These are phyloP conservation scores for Paecilomyces formosus DNA, from an alignment of 2,329 filamentous ascomycete species.

Conservation along the genomic window DNA sequence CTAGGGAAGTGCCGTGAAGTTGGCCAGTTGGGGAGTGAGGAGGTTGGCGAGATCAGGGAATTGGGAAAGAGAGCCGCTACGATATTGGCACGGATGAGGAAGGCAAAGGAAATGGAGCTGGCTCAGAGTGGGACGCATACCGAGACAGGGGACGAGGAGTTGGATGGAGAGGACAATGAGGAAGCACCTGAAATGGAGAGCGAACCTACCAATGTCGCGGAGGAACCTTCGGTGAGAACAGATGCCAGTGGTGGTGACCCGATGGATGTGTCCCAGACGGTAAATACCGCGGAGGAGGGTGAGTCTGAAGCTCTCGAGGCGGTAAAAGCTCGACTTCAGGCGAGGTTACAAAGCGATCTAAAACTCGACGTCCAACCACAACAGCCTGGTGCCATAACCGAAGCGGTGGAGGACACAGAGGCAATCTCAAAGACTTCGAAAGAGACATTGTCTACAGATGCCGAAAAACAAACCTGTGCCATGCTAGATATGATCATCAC, in stretches of 20 bases:
- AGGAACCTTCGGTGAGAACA: slow-evolving; percentile 2
- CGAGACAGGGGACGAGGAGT: slow-evolving; percentile 16
- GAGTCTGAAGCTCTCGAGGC: slow-evolving; percentile 37
- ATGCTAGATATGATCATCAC: slow-evolving; percentile 90
- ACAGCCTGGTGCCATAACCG: slow-evolving; percentile 1
- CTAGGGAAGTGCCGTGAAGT: slow-evolving; percentile 66
- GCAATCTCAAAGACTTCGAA: slow-evolving; percentile 22
- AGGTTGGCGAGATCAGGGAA: slow-evolving; percentile 69
- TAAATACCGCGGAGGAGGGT: neutral
- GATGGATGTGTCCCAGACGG: neutral
- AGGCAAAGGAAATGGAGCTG: slow-evolving; percentile 27
- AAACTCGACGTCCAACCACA: slow-evolving; percentile 24
- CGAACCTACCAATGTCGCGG: neutral
- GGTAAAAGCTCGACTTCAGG: slow-evolving; percentile 41
- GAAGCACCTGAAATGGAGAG: slow-evolving; percentile 2
- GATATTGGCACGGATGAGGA: slow-evolving; percentile 38
- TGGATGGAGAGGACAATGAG: slow-evolving; percentile 9
- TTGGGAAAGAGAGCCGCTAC: slow-evolving; percentile 67
- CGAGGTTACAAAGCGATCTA: slow-evolving; percentile 23
- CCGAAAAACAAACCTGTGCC: slow-evolving; percentile 39
- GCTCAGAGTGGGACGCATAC: slow-evolving; percentile 23
- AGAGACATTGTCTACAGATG: slow-evolving; percentile 23
- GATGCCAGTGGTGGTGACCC: neutral
- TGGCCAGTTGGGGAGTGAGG: slow-evolving; percentile 66
- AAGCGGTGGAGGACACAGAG: slow-evolving; percentile 21